Percentiles rank a stretch among this genome's conserved stretches.
Conservation (phyloP, 257 asterid genomes). For the Fraxinus anomala region DNA sequence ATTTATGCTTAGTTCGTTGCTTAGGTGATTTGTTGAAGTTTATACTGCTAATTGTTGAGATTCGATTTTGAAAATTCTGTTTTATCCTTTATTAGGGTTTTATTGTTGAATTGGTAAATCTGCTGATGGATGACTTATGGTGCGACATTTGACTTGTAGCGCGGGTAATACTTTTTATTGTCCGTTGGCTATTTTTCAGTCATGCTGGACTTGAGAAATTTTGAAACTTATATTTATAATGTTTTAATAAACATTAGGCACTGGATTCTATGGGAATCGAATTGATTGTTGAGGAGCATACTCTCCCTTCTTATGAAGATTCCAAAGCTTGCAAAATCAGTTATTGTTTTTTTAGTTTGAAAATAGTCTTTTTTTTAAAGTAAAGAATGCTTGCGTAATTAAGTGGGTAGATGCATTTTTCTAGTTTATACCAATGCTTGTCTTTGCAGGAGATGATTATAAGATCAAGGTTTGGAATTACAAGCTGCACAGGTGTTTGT, state of each 20-base stretch:
- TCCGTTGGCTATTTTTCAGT: slow-evolving; percentile 6
- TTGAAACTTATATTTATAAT: neutral
- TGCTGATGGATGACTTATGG: neutral
- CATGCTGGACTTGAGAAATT: neutral
- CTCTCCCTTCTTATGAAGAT: neutral
- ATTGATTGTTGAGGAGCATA: neutral
- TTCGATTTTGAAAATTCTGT: neutral
- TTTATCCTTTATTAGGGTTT: neutral
- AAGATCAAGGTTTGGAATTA: slow-evolving; percentile 62
- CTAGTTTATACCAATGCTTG: neutral
- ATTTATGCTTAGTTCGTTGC: neutral
- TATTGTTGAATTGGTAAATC: neutral
- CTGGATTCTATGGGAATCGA: neutral
- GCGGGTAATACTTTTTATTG: neutral
- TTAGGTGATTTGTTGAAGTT: neutral
- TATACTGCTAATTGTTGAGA: neutral
- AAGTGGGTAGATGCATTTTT: neutral
- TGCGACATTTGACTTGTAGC: neutral
- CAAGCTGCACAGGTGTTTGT: slow-evolving; percentile 56
- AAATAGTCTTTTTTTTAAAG: neutral
- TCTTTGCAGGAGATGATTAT: slow-evolving; percentile 54
- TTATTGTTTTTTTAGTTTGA: neutral
- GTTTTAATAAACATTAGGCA: neutral
- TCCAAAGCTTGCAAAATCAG: neutral
- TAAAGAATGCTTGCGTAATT: neutral